Evolutionary conservation across 345 rosid genomes (phyloP).

Genomic region (Erucastrum elatum): DNA sequence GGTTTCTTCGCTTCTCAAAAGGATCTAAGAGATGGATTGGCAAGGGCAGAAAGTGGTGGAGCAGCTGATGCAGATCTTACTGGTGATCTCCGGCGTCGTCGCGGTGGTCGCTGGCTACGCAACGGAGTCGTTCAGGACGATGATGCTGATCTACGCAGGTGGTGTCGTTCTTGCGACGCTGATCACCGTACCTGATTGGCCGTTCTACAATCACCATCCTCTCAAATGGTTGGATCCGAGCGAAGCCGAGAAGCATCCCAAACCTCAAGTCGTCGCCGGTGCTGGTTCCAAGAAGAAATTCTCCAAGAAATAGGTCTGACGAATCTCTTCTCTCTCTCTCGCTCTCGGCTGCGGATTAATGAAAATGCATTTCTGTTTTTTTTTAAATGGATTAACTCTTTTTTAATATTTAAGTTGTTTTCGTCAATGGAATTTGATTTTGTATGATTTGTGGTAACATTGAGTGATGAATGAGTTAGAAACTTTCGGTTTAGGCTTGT

Average conservation of each 20-base stretch:
- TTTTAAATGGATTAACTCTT: background rate
- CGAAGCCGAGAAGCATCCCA: slow-evolving; percentile 79
- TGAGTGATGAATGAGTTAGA: background rate
- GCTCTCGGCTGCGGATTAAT: background rate
- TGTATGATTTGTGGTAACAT: background rate
- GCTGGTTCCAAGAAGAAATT: slow-evolving; percentile 56
- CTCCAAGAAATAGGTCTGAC: slow-evolving; percentile 51
- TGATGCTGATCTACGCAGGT: slow-evolving; percentile 69
- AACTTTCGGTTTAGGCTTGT: background rate
- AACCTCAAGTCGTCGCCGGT: slow-evolving; percentile 46
- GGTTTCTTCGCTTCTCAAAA: background rate
- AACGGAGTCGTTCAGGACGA: slow-evolving; percentile 67
- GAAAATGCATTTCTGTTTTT: background rate
- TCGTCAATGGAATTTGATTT: background rate
- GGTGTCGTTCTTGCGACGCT: slow-evolving; percentile 73
- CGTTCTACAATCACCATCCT: slow-evolving; percentile 74
- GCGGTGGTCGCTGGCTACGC: slow-evolving; percentile 56
- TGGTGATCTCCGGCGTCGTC: slow-evolving; percentile 59
- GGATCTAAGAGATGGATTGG: slow-evolving; percentile 72
- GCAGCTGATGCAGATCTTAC: slow-evolving; percentile 87
- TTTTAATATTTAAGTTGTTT: background rate
- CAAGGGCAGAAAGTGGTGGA: slow-evolving; percentile 96
- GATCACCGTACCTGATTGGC: slow-evolving; percentile 87
- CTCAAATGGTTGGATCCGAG: slow-evolving; percentile 83
- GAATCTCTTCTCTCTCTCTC: background rate